Conservation (phyloP, 176 grass and related monocot genomes). For the Themeda triandra region DNA sequence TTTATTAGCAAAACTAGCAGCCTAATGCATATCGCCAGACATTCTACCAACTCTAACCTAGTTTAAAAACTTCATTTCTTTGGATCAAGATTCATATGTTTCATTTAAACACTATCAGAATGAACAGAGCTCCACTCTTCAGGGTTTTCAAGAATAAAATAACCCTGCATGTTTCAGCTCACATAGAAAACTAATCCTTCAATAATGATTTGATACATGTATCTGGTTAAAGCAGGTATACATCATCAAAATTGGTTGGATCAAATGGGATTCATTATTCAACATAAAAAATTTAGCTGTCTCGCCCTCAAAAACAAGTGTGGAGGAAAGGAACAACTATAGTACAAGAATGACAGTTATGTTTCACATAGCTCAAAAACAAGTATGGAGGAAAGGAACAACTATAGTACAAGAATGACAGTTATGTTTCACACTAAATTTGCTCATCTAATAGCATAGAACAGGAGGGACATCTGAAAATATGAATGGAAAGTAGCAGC, state of each 20-base stretch:
- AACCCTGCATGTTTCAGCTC: not conserved
- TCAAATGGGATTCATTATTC: not conserved
- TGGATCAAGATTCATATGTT: not conserved
- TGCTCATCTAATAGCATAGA: slow-evolving; percentile 28
- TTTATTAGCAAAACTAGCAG: slow-evolving; percentile 1
- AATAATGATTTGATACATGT: not conserved
- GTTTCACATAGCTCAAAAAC: not conserved
- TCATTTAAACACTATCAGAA: slow-evolving; percentile 1
- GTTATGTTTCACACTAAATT: slow-evolving; percentile 12
- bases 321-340: not conserved
- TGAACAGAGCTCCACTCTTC: not conserved
- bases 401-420: not conserved
- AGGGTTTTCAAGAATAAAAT: not conserved
- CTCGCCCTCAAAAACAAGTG: not conserved
- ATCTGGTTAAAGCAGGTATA: not conserved
- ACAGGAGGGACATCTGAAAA: slow-evolving; percentile 3
- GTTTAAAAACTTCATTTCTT: not conserved
- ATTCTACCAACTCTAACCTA: not conserved
- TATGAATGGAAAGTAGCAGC: slow-evolving; percentile 15
- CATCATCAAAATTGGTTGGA: not conserved
- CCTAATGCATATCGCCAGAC: not conserved
- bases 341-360: not conserved
- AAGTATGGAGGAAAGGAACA: not conserved
- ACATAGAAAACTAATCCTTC: not conserved
- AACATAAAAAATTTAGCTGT: not conserved